phyloP scores from a whole-genome alignment of 192 early-diverging fungal species.

The Entrophospora sp. region DNA sequence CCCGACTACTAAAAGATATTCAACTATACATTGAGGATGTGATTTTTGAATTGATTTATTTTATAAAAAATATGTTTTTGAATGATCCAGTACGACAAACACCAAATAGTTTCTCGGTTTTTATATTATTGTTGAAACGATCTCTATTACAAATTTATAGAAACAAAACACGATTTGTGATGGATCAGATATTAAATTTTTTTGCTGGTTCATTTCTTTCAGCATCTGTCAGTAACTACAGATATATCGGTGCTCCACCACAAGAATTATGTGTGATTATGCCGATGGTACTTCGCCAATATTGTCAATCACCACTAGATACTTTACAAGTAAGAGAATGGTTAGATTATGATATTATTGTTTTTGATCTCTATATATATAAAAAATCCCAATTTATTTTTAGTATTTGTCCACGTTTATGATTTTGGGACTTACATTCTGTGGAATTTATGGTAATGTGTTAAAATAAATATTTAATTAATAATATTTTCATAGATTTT shows the following conservation, averaged over 20 bases:
- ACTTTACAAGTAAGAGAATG: not conserved
- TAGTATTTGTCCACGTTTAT: too few species aligned
- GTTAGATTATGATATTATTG: too few species aligned
- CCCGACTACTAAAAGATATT: not conserved
- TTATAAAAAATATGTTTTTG: not conserved
- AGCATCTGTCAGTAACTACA: constrained; percentile 35
- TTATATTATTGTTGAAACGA: constrained; percentile 36
- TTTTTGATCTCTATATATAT: too few species aligned
- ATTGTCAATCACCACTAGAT: not conserved
- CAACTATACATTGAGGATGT: not conserved
- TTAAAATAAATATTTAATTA: not conserved
- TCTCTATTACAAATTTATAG: constrained; percentile 44
- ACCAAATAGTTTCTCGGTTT: constrained; percentile 36
- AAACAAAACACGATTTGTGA: constrained; percentile 32
- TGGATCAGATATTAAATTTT: constrained; percentile 48
- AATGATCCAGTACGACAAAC: constrained; percentile 38
- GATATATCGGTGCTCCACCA: constrained; percentile 45
- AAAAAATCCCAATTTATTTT: too few species aligned
- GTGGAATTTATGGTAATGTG: constrained; percentile 38
- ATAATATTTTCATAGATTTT: too few species aligned
- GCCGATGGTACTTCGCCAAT: constrained; percentile 11
- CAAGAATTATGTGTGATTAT: constrained; percentile 35
- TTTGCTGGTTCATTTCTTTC: constrained; percentile 46
- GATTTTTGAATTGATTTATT: not conserved
- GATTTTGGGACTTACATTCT: constrained; percentile 47